Evolutionary conservation across 202 grass and related monocot species (phyloP).

Genomic region (Setaria italica): DNA sequence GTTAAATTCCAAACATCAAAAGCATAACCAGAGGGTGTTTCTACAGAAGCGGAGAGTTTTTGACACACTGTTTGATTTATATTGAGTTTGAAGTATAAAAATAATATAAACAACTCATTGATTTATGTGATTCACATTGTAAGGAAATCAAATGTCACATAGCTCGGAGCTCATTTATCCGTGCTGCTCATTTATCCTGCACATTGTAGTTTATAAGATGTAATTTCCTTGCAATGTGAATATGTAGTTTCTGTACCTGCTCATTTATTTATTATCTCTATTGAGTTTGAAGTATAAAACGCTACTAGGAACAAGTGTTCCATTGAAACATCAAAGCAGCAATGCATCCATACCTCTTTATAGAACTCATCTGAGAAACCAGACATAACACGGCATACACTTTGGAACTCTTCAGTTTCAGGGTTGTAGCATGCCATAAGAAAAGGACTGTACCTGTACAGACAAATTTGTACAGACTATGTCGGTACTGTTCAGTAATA

Average conservation of each 20-base stretch:
- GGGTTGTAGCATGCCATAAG: conserved; percentile 98
- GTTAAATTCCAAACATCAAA: conserved; percentile 22
- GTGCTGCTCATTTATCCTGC: too few species aligned
- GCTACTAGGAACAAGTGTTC: conserved; percentile 17
- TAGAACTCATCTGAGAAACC: conserved; percentile 94
- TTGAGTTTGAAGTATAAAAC: conserved; percentile 24
- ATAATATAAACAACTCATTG: conserved; percentile 16
- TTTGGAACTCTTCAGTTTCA: conserved; percentile 90
- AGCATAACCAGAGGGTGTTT: conserved; percentile 21
- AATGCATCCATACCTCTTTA: conserved; percentile 69
- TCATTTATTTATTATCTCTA: too few species aligned
- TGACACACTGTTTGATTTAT: neutral
- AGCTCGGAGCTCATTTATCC: too few species aligned
- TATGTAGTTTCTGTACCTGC: too few species aligned
- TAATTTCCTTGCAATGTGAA: too few species aligned
- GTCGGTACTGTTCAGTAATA: neutral
- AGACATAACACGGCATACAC: conserved; percentile 96
- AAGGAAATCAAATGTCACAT: too few species aligned
- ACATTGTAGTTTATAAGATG: too few species aligned
- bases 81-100: conserved; percentile 27
- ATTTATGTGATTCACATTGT: too few species aligned
- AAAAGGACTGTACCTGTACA: conserved; percentile 90
- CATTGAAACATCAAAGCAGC: neutral
- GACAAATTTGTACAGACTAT: conserved; percentile 14
- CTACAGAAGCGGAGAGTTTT: neutral